phyloP scores from a whole-genome alignment of 768 basidiomycete species.

The Tulasnella sp. region DNA sequence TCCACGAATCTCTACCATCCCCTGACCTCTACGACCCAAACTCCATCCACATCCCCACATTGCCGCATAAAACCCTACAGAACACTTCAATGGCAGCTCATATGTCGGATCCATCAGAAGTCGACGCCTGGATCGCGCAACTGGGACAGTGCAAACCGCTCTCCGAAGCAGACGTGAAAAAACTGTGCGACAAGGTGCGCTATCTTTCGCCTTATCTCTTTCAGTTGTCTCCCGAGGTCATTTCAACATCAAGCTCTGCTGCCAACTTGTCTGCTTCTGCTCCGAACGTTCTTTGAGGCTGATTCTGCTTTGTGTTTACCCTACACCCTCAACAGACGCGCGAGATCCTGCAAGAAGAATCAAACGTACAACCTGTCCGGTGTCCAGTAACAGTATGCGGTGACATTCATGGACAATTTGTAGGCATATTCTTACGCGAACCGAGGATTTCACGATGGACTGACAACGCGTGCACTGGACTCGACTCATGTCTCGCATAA shows the following conservation, averaged over 20 bases:
- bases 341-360: slow-evolving; percentile 98
- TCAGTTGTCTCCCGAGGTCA: background rate
- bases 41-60: background rate
- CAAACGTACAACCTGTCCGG: slow-evolving; percentile 96
- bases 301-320: background rate
- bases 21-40: background rate
- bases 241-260: background rate
- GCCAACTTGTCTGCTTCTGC: slow-evolving; percentile 9
- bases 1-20: slow-evolving; percentile 12
- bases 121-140: slow-evolving; percentile 96
- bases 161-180: slow-evolving; percentile 91
- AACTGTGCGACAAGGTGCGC: slow-evolving; percentile 89
- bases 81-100: slow-evolving; percentile 4
- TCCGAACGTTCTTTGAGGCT: background rate
- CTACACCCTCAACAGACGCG: slow-evolving; percentile 60
- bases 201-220: background rate
- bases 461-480: background rate
- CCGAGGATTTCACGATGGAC: slow-evolving; percentile 27
- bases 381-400: slow-evolving; percentile 99
- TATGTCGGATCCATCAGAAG: slow-evolving; percentile 52
- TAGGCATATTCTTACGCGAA: slow-evolving; percentile 49
- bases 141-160: slow-evolving; percentile 97
- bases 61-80: background rate
- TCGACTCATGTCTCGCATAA: slow-evolving; percentile 3
- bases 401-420: slow-evolving; percentile 99